Conservation (phyloP, 495 filamentous ascomycete genomes). For the Cercophora samala region DNA sequence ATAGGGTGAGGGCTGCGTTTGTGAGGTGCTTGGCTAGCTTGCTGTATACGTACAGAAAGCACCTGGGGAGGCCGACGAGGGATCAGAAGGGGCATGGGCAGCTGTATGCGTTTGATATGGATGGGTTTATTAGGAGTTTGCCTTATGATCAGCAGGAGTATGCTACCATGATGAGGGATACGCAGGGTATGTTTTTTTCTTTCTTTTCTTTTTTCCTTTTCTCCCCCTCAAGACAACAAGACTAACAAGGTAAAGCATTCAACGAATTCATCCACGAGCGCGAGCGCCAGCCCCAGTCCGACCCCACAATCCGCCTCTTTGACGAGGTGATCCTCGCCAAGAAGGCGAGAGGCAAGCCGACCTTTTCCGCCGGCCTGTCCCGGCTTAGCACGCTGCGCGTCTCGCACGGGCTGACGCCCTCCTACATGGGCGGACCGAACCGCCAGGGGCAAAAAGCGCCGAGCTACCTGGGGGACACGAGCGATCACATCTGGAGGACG, state of each 20-base stretch:
- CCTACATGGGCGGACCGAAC: conserved; percentile 31
- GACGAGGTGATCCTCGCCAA: conserved; percentile 95
- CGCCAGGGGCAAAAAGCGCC: conserved; percentile 45
- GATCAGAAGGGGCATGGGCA: conserved; percentile 86
- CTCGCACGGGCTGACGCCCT: conserved; percentile 42
- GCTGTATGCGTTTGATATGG: conserved; percentile 91
- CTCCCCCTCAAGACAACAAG: conserved; percentile 13
- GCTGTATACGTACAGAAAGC: conserved; percentile 93
- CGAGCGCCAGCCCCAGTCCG: conserved; percentile 57
- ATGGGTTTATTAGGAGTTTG: conserved; percentile 84
- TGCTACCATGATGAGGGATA: conserved; percentile 80
- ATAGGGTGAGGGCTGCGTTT: conserved; percentile 89
- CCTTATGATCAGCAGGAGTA: conserved; percentile 91
- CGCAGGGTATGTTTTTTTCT: conserved; percentile 66
- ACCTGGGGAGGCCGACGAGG: conserved; percentile 65
- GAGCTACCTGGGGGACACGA: conserved; percentile 77
- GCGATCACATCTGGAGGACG: conserved; percentile 90
- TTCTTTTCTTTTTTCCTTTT: conserved; percentile 6
- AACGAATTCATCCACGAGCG: conserved; percentile 96
- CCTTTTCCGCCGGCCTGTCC: conserved; percentile 50
- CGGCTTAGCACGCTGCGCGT: conserved; percentile 50
- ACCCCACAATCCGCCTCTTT: conserved; percentile 77
- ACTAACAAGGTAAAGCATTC: conserved; percentile 58
- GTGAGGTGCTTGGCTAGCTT: conserved; percentile 91
- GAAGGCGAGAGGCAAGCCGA: conserved; percentile 71